phyloP scores from a whole-genome alignment of 108 stramenopile species.

The Cylindrotheca fusiformis region DNA sequence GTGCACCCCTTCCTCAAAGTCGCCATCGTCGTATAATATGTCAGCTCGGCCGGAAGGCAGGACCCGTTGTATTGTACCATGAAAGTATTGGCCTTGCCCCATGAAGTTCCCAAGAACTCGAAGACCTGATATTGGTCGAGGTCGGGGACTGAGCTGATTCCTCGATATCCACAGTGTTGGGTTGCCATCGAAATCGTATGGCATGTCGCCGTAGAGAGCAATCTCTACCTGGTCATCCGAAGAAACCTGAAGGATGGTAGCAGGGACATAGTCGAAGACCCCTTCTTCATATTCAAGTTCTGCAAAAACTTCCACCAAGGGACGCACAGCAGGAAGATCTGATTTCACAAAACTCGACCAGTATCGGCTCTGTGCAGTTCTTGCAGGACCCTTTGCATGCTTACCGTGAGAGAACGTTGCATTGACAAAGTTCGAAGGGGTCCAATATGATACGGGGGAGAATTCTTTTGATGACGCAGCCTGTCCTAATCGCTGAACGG shows the following conservation, averaged over 20 bases:
- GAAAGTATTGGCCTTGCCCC: conserved; percentile 9
- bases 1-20: conserved; percentile 13
- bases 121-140: conserved; percentile 16
- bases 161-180: background rate
- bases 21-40: conserved; percentile 32
- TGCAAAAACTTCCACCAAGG: no score
- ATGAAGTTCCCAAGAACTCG: conserved; percentile 15
- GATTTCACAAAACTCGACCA: no score
- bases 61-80: conserved; percentile 16
- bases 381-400: no score
- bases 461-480: no score
- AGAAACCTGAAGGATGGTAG: conserved; percentile 5
- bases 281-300: background rate
- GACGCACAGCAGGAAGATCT: no score
- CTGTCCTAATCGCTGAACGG: no score
- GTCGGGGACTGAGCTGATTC: background rate
- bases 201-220: conserved; percentile 25
- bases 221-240: conserved; percentile 9
- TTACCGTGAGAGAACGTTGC: no score
- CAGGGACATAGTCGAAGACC: background rate
- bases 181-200: conserved; percentile 1
- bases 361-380: no score
- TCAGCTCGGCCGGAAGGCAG: conserved; percentile 20
- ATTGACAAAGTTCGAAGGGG: no score
- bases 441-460: no score